Percentiles rank a stretch among this genome's conserved stretches.
Evolutionary conservation across 2,329 filamentous ascomycete genomes (phyloP).

Genomic region (Cercospora beticola): DNA sequence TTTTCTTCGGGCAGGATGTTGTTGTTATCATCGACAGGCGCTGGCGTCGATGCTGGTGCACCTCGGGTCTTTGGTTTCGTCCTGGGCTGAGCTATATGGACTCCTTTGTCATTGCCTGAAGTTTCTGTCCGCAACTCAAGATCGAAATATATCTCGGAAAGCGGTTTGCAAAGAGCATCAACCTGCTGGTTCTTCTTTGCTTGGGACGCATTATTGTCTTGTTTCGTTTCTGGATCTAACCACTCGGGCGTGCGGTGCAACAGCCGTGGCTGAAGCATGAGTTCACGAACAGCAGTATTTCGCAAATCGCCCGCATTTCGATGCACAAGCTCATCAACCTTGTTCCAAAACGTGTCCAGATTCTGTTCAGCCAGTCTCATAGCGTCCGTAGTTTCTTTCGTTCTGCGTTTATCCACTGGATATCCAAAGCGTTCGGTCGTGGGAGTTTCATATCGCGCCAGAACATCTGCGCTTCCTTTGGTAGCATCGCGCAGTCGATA

Average conservation of each 20-base stretch:
- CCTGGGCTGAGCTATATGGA: too few species aligned
- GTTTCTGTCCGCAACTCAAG: too few species aligned
- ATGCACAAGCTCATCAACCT: conserved; percentile 16
- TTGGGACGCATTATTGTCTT: too few species aligned
- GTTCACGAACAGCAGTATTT: neutral
- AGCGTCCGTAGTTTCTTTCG: conserved; percentile 15
- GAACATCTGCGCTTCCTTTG: conserved; percentile 2
- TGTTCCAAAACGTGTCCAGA: conserved; percentile 18
- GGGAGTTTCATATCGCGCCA: conserved; percentile 9
- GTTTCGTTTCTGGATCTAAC: conserved; percentile 9
- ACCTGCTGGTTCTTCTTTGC: too few species aligned
- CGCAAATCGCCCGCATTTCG: conserved; percentile 4
- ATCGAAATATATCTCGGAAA: conserved; percentile 33
- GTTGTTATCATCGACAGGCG: neutral
- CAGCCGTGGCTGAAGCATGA: neutral
- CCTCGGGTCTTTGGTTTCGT: conserved; percentile 18
- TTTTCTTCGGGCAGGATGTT: too few species aligned
- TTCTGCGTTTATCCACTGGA: conserved; percentile 14
- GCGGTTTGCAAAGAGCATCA: conserved; percentile 16
- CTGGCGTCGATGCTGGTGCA: neutral
- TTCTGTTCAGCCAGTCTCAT: conserved; percentile 14
- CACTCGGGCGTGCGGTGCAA: conserved; percentile 21
- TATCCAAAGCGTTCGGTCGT: conserved; percentile 9
- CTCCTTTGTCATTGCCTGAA: too few species aligned
- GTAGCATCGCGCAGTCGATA: neutral